Conservation (phyloP, 768 basidiomycete species). For the Leucocoprinus sp. region DNA sequence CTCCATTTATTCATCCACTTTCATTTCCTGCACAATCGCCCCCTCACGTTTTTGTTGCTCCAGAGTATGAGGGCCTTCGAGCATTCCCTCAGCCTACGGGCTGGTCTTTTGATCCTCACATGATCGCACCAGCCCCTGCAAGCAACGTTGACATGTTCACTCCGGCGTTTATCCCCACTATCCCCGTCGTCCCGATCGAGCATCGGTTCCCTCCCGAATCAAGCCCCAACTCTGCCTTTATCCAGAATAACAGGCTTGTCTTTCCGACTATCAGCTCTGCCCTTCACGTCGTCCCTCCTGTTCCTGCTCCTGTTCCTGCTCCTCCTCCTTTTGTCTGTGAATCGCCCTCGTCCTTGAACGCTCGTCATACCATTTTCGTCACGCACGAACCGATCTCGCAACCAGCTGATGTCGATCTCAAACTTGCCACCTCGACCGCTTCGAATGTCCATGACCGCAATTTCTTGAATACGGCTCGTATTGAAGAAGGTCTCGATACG, state of each 20-base stretch:
- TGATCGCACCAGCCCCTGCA: not conserved
- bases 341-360: not conserved
- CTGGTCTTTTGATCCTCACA: conserved; percentile 7
- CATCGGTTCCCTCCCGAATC: conserved; percentile 5
- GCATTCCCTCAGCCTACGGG: not conserved
- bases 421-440: conserved; percentile 18
- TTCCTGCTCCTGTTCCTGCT: not conserved
- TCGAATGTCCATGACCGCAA: conserved; percentile 25
- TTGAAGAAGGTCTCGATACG: conserved; percentile 72
- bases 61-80: conserved; percentile 1
- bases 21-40: not conserved
- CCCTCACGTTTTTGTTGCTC: not conserved
- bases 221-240: not conserved
- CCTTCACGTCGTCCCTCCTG: not conserved
- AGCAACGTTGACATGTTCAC: conserved; percentile 7
- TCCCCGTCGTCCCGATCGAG: conserved; percentile 3
- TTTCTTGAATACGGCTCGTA: conserved; percentile 55
- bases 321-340: not conserved
- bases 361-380: conserved; percentile 2
- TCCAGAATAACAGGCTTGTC: conserved; percentile 1
- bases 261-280: conserved; percentile 3
- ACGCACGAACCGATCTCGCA: conserved; percentile 1
- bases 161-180: conserved; percentile 5
- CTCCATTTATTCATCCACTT: not conserved
- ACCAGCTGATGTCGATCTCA: not conserved